Conservation (phyloP, 306 rosid species). For the apple (Malus domestica) region ASM211411v1 NC_041795.1:3171501-3172000, state of each 20-base stretch:
- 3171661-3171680: too few relatives aligned
- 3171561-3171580: not conserved
- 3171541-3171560: not conserved
- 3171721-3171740: not conserved
- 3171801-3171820: conserved; percentile 95
- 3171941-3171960: conserved; percentile 83
- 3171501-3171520: not conserved
- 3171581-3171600: not conserved
- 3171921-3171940: conserved; percentile 69
- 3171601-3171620: too few relatives aligned
- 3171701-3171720: not conserved
- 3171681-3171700: too few relatives aligned
- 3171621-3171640: too few relatives aligned
- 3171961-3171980: not conserved
- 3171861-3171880: conserved; percentile 22
- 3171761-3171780: conserved; percentile 60
- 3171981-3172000: conserved; percentile 8
- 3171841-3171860: conserved; percentile 40
- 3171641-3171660: too few relatives aligned
- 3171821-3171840: conserved; percentile 73
- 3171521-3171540: not conserved
- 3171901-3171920: conserved; percentile 52
- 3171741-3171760: not conserved
- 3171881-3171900: conserved; percentile 27
- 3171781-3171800: conserved; percentile 82